Evolutionary conservation across 257 asterid genomes (phyloP).

Genomic region (Schizonepeta tenuifolia): DNA sequence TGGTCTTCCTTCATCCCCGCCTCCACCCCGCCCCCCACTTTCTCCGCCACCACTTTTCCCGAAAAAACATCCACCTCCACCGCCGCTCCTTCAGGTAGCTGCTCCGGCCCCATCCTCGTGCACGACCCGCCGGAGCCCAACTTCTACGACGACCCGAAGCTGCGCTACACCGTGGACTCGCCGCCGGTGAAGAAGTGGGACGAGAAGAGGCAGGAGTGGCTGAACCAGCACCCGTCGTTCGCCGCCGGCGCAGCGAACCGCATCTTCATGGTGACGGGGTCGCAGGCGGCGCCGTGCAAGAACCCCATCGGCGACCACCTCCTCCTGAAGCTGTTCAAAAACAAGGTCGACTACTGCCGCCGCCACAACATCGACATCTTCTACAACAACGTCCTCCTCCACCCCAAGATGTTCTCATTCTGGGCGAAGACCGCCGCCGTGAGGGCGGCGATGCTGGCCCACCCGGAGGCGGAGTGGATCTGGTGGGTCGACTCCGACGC

Average conservation of each 20-base stretch:
- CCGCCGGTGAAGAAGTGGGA: constrained; percentile 75
- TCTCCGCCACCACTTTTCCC: constrained; percentile 36
- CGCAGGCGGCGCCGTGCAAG: constrained; percentile 82
- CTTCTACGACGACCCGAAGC: constrained; percentile 79
- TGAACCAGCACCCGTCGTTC: constrained; percentile 72
- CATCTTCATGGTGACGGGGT: constrained; percentile 83
- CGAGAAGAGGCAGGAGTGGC: constrained; percentile 70
- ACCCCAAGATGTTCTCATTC: constrained; percentile 84
- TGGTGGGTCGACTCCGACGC: constrained; percentile 99
- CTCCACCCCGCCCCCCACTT: constrained; percentile 37
- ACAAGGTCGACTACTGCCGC: constrained; percentile 91
- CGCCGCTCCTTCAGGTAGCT: constrained; percentile 3
- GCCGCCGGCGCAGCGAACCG: constrained; percentile 53
- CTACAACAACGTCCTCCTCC: constrained; percentile 77
- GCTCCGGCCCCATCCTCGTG: constrained; percentile 28
- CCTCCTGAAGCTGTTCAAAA: constrained; percentile 77
- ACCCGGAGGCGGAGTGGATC: constrained; percentile 98
- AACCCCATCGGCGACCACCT: constrained; percentile 87
- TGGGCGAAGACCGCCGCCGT: constrained; percentile 93
- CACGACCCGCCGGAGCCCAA: constrained; percentile 63
- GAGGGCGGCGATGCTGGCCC: constrained; percentile 91
- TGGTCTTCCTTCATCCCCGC: constrained; percentile 51
- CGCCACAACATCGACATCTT: constrained; percentile 85
- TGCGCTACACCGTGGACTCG: constrained; percentile 65
- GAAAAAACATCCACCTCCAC: constrained; percentile 1